Base-by-base conservation (phyloP, 257 asterid genomes). In the Solanum sitiens region DNA sequence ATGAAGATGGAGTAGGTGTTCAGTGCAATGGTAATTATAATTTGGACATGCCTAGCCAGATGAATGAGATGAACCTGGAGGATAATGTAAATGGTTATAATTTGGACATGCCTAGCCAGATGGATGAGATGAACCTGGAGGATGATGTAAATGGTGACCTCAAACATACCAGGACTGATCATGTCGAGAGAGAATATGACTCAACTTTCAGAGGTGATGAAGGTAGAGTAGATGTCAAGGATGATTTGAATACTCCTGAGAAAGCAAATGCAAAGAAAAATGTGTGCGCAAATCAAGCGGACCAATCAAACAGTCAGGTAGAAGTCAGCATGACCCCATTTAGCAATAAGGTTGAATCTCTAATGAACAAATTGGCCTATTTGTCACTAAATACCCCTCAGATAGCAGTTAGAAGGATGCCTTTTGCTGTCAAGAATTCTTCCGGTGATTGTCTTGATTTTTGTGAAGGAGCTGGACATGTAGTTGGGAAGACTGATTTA, bases 351-450 rank as follows among this genome's bases (percentile, higher is more conserved):
- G 83, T 73, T 63, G 92, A 90, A 74, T 88, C 84, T 86, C 45
- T 33, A 33, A 70, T 79, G 27, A 70, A 79, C 70, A 44, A 83
- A 83, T 86, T 89, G 84, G 89, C 80, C 42, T 56, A 70, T 37
- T 84, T 35, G 75, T 83, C 91, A 10, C 73, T 80, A 77, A 74
- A 85, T n/a, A 79, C 59, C 61, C 70, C 85, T 5, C 87, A 84
- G 67, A 18, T 83, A 82, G 86, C 88, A 85, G 90, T 84, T 33
- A 47, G 83, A 89, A 88, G 94, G 86, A 87, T 79, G 63, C 94
- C 95, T 12, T 89, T 92, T 75, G 92, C 94, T 89, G 86, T 68
- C 61, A 92, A 89, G 91, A 90, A 89, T 86, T 72, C 68, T 27
- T 59, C 88, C 21, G 83, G 53, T 10, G 91, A 88, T 63, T 70